Evolutionary conservation across 768 basidiomycete genomes (phyloP), one percentile per base, ranked within the genome.

Genomic region (Nevesoporus exiguus): DNA sequence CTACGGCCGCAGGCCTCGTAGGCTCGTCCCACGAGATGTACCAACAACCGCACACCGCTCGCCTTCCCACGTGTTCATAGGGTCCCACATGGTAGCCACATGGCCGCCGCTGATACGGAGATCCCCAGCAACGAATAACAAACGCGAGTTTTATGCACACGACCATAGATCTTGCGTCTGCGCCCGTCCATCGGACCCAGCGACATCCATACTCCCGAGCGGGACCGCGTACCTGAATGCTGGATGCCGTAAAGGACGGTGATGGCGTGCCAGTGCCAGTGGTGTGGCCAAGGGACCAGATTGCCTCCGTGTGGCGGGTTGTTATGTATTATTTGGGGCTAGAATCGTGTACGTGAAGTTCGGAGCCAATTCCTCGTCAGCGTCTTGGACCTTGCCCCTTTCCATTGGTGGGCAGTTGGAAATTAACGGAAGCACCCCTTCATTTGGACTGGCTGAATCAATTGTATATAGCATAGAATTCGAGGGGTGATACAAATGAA

Each of bases 271-370:
- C n/a, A n/a, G n/a, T n/a, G n/a, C n/a, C n/a, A n/a, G n/a, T n/a
- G n/a, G n/a, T n/a, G n/a, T n/a, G n/a, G n/a, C n/a, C n/a, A 44
- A 47, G 61, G 40, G 15, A 46, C 58, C 30, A 58, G 56, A 66
- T 66, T 54, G 34, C 52, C 55, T 57, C 65, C 57, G 58, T 44
- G 56, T 52, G 55, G 52, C 55, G 54, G n/a, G 29, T 24, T 14
- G 29, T 42, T 25, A 44, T 27, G 37, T 37, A 30, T n/a, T 49
- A n/a, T n/a, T n/a, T n/a, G n/a, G 37, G 36, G 33, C 40, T 51
- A 42, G 42, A 22, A 48, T 37, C 39, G 47, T n/a, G 37, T 61
- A 37, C 6, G 19, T 10, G 21, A 36, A 15, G 19, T 10, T 5
- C 5, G 11, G 11, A 34, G 11, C 14, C 11, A 5, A 11, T 15